Base-by-base conservation (phyloP, 768 basidiomycete species). In the Pholiota microspora region DNA sequence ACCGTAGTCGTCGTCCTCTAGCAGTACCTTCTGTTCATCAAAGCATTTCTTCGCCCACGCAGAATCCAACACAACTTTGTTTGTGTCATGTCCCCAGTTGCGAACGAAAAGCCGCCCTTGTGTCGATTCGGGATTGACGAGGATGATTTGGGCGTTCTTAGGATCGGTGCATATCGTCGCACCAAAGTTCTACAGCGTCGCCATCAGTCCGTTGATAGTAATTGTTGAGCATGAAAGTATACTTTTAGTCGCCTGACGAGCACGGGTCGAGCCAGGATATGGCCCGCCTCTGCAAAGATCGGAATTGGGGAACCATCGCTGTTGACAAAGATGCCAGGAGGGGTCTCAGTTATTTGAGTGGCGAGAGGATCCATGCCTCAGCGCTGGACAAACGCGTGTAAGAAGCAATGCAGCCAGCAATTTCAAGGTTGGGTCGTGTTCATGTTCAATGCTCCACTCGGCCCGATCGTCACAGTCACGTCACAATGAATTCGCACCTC, bases 231-330 rank as follows among this genome's bases (percentile, higher is more conserved):
- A 21, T 44, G 29, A 44, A 54, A 35, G 66, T 68, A 7, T 48
- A 80, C 83, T 72, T 75, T 78, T 18, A 84, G 62, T 36, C 58
- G 68, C 56, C 83, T 77, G 45, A 81, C 75, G 7, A 87, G 69
- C 51, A 73, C 80, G 1, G 82, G 80, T 18, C 83, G 77, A 31
- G 69, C 68, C 12, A 57, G 28, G 40, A 84, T 76, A 18, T 78
- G 79, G 8, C 77, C 76, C 10, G 83, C 79, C 61, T 87, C 84
- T 0, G 85, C 73, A 59, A 83, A 86, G 13, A 88, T 64, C 6
- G 67, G 75, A 50, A 85, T 63, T 2, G 78, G 72, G 15, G 62
- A 65, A 0, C 77, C 78, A 55, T 75, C 69, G 0, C 64, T 53
- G 53, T 76, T 70, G n/a, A 25, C 4, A 67, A 63, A 61, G 82